phyloP scores from a whole-genome alignment of 495 filamentous ascomycete genomes.

The Talaromyces trachyspermus region DNA sequence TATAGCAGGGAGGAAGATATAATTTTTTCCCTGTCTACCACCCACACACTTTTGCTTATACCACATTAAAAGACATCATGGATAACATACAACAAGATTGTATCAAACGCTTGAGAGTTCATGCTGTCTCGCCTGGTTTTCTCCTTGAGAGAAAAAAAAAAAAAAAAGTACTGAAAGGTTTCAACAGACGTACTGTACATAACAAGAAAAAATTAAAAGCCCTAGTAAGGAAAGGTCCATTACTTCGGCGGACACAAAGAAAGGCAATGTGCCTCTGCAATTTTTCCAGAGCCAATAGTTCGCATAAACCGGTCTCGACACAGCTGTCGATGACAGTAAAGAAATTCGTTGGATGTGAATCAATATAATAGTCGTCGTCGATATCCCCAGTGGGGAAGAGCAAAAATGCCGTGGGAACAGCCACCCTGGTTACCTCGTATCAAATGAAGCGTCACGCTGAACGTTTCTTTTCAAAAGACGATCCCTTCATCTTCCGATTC shows the following conservation, averaged over 20 bases:
- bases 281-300: no score
- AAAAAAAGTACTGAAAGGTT: background rate
- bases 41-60: background rate
- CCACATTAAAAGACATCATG: background rate
- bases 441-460: slow-evolving; percentile 8
- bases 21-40: background rate
- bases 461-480: slow-evolving; percentile 34
- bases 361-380: slow-evolving; percentile 3
- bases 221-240: no score
- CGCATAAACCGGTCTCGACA: no score
- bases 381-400: no score
- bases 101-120: background rate
- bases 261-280: no score
- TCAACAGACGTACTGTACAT: background rate
- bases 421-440: no score
- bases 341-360: no score
- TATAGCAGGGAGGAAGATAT: background rate
- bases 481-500: slow-evolving; percentile 47
- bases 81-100: background rate
- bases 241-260: background rate
- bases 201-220: no score
- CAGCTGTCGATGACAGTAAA: no score
- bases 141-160: no score
- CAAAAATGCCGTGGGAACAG: no score
- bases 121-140: no score